phyloP scores from a whole-genome alignment of 345 rosid genomes.

The Citrus hindsii region DNA sequence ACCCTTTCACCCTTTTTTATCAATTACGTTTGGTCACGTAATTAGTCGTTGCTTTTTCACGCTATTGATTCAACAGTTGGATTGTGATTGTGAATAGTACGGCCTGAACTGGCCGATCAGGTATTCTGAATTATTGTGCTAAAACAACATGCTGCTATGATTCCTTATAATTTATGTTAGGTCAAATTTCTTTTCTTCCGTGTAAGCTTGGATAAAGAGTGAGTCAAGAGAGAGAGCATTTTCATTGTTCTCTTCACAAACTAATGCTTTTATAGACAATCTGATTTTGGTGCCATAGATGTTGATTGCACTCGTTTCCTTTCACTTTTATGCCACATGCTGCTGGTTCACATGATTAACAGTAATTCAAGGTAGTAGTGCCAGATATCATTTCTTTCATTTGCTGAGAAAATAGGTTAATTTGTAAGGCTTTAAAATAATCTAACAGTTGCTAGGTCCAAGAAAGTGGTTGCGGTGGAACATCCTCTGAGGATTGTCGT shows the following conservation, averaged over 20 bases:
- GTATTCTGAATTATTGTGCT: background rate
- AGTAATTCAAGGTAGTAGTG: background rate
- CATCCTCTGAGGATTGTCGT: background rate
- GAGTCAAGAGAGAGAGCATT: background rate
- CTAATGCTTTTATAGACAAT: too few species aligned
- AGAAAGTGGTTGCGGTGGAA: background rate
- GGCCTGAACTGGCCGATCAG: background rate
- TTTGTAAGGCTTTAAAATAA: background rate
- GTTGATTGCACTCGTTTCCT: too few species aligned
- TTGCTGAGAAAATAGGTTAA: background rate
- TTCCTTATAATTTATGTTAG: background rate
- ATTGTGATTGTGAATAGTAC: background rate
- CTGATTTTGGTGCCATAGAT: constrained; percentile 2
- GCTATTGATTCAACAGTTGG: background rate
- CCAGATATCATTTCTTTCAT: constrained; percentile 18
- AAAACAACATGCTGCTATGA: background rate
- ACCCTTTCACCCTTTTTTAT: constrained; percentile 15
- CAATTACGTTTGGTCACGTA: background rate
- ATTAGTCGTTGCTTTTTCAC: background rate
- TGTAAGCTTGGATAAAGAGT: background rate
- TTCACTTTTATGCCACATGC: too few species aligned
- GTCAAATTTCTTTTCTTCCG: background rate
- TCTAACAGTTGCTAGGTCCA: background rate
- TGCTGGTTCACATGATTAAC: background rate
- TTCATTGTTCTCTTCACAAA: background rate